These are phyloP conservation scores for Claviceps arundinis DNA, from an alignment of 2,329 filamentous ascomycete species.

Conservation along the genomic window DNA sequence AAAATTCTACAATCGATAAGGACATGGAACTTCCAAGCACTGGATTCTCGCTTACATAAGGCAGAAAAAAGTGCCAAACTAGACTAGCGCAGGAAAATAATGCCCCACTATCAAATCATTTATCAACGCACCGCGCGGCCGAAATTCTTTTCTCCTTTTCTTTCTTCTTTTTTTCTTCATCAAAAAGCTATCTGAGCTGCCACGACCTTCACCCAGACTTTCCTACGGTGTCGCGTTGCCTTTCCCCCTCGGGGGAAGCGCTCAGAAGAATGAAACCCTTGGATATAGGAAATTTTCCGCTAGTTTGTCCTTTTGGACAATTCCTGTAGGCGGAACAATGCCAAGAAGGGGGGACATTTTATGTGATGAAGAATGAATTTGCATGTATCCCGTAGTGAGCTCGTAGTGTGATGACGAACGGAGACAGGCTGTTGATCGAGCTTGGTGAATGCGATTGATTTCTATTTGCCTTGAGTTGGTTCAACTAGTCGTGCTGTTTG, in stretches of 20 bases:
- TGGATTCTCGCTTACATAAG: neutral
- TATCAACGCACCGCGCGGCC: conserved; percentile 12
- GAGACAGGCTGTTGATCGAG: too few species aligned
- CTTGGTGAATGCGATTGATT: too few species aligned
- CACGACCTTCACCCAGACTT: conserved; percentile 46
- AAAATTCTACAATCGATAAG: neutral
- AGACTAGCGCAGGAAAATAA: conserved; percentile 10
- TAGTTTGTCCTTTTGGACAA: conserved; percentile 17
- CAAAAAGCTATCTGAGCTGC: conserved; percentile 52
- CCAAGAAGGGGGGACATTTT: conserved; percentile 45
- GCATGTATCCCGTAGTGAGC: too few species aligned
- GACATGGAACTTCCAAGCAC: neutral
- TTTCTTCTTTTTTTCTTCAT: conserved; percentile 36
- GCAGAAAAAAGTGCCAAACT: neutral
- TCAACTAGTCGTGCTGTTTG: too few species aligned
- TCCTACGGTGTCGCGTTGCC: conserved; percentile 50
- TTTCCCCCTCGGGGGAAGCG: conserved; percentile 34
- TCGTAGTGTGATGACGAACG: neutral
- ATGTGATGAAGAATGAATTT: neutral
- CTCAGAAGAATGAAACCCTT: conserved; percentile 48
- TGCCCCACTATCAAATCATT: conserved; percentile 7
- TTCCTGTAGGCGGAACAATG: conserved; percentile 38
- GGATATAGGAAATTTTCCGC: conserved; percentile 51
- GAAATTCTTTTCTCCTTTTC: conserved; percentile 21
- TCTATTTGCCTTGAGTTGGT: too few species aligned